Base-by-base conservation (phyloP, 2,329 filamentous ascomycete species). In the Aureobasidium zeae region DNA sequence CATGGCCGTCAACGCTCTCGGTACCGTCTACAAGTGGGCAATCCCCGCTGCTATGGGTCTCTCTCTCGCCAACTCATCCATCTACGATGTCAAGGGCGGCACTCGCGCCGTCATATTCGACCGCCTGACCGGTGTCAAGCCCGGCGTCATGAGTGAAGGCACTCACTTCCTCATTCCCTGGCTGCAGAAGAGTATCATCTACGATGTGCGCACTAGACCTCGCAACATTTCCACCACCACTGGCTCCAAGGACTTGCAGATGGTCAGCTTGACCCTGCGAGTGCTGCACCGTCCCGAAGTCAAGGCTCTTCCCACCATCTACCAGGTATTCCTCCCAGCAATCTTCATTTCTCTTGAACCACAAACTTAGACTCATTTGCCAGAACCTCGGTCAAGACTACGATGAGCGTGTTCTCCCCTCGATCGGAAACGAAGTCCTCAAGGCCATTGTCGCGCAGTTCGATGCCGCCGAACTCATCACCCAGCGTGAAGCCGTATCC, bases 61-160 rank as follows among this genome's bases (percentile, higher is more conserved):
- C 54, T 74, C 77, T 45, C 58, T 89, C 48, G 69, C 77, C 53
- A 81, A 87, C 64, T 76, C 85, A 52, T 86, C 87, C 47, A 77
- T 98, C 51, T 98, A 95, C 79, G 91, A 98, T 66, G 91, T 98
- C 62, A 88, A 86, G 64, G 91, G 91, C 62, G 91, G 91, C 57
- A 83, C 82, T 51, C 80, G 91, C 59, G 91, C 91, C 49, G 88
- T 98, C 68, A 98, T 98, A 71, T 98, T 98, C 72, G 93, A 98
- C 72, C 76, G 91, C 52, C 54, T 96, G 55, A 76, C 79, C 38
- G 91, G 91, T 70, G 91, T 98, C 53, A 89, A 93, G 72, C 89
- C 98, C 55, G 70, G 76, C 37, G 91, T 98, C 46, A 72, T 91
- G 58, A 94, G 87, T 65, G 91, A 98, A 70, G 91, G 91, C 60